Conservation (phyloP, 176 grass and related monocot species). For the Lolium perenne region DNA sequence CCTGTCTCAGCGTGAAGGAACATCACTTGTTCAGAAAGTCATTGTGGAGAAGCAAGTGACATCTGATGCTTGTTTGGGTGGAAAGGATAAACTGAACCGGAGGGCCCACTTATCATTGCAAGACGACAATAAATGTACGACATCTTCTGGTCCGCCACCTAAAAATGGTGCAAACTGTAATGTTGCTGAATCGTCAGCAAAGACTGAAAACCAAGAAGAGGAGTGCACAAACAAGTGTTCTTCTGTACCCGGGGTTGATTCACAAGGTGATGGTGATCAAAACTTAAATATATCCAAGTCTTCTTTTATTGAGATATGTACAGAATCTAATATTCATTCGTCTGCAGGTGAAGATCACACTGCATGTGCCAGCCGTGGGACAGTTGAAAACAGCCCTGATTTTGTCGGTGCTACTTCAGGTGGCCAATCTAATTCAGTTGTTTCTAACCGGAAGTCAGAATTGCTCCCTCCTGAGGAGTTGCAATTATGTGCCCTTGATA, state of each 20-base stretch:
- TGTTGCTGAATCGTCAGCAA: slow-evolving; percentile 25
- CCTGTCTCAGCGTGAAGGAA: background rate
- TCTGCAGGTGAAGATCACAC: slow-evolving; percentile 45
- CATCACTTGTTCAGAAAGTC: slow-evolving; percentile 36
- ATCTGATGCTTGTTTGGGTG: slow-evolving; percentile 32
- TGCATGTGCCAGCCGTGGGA: slow-evolving; percentile 33
- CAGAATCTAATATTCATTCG: slow-evolving; percentile 41
- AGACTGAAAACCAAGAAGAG: slow-evolving; percentile 44
- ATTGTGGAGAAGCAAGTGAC: slow-evolving; percentile 40
- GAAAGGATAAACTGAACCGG: slow-evolving; percentile 33
- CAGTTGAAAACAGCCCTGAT: slow-evolving; percentile 47
- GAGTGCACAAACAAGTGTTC: slow-evolving; percentile 9
- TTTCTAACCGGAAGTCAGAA: slow-evolving; percentile 31
- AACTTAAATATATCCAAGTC: background rate
- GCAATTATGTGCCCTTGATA: slow-evolving; percentile 32
- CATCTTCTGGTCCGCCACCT: slow-evolving; percentile 29
- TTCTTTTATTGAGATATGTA: slow-evolving; percentile 15
- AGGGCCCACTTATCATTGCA: background rate
- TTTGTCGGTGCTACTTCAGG: slow-evolving; percentile 8
- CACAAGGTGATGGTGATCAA: slow-evolving; percentile 37
- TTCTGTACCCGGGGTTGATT: slow-evolving; percentile 28
- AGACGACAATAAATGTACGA: slow-evolving; percentile 30
- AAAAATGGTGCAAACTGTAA: slow-evolving; percentile 30
- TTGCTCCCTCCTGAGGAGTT: slow-evolving; percentile 38
- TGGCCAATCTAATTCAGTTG: slow-evolving; percentile 4